Conservation (phyloP, 805 yeast genomes). For the Sungouiella blattae region DNA sequence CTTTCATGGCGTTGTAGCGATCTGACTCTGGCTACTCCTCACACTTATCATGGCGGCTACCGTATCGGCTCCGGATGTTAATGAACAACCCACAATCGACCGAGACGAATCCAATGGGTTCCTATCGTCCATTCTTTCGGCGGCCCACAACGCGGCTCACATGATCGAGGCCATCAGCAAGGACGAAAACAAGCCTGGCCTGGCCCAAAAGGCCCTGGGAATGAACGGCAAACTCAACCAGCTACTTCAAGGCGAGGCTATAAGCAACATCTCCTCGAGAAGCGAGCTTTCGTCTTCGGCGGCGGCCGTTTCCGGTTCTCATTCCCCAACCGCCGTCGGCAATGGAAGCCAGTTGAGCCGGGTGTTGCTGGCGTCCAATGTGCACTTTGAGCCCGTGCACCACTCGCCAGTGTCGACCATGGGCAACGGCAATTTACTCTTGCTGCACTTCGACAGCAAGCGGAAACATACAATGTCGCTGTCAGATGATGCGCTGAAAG, state of each 20-base stretch:
- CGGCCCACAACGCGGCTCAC: conserved; percentile 47
- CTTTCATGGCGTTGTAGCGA: too few species aligned
- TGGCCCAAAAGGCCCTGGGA: not conserved
- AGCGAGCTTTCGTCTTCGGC: not conserved
- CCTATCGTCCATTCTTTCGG: conserved; percentile 41
- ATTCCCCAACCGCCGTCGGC: too few species aligned
- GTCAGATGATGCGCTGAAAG: conserved; percentile 1
- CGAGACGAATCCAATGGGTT: conserved; percentile 27
- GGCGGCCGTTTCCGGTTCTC: too few species aligned
- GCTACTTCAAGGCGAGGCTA: not conserved
- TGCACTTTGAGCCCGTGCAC: conserved; percentile 47
- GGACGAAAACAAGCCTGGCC: not conserved
- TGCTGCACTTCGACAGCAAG: conserved; percentile 24
- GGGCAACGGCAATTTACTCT: conserved; percentile 46
- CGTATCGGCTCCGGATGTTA: not conserved
- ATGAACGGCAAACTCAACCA: not conserved
- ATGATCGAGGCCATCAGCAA: conserved; percentile 8
- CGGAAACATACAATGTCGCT: conserved; percentile 1
- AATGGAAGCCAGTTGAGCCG: too few species aligned
- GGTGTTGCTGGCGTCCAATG: conserved; percentile 25
- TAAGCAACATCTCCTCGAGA: not conserved
- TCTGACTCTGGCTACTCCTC: too few species aligned
- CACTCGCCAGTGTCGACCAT: conserved; percentile 45
- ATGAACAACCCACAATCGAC: not conserved
- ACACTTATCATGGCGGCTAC: not conserved